phyloP scores from a whole-genome alignment of 768 basidiomycete genomes.

The Russula abietina region DNA sequence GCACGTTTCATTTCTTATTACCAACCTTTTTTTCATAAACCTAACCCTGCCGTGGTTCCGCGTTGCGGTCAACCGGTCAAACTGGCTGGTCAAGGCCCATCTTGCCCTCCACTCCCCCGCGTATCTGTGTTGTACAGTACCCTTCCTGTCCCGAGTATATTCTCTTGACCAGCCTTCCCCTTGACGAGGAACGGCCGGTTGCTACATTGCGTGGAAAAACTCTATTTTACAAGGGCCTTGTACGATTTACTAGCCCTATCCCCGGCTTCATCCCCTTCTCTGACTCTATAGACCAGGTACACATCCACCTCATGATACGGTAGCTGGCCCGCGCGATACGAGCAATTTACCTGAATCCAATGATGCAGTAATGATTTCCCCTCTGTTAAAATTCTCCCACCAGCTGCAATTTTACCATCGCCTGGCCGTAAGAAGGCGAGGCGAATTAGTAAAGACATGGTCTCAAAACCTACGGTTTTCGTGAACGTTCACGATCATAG shows the following conservation, averaged over 20 bases:
- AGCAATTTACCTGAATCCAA: slow-evolving; percentile 42
- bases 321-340: slow-evolving; percentile 68
- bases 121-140: too few species aligned
- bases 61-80: too few species aligned
- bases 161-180: slow-evolving; percentile 16
- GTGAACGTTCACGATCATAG: slow-evolving; percentile 50
- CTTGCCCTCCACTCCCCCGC: too few species aligned
- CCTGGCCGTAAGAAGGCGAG: slow-evolving; percentile 46
- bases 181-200: slow-evolving; percentile 40
- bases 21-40: too few species aligned
- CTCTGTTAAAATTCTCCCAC: slow-evolving; percentile 18
- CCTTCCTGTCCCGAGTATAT: too few species aligned
- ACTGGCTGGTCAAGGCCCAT: too few species aligned
- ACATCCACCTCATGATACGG: slow-evolving; percentile 35
- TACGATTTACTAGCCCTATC: slow-evolving; percentile 80
- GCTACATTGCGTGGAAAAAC: slow-evolving; percentile 22
- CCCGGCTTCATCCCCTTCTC: slow-evolving; percentile 56
- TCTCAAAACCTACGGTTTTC: slow-evolving; percentile 76
- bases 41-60: too few species aligned
- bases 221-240: slow-evolving; percentile 81
- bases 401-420: slow-evolving; percentile 32
- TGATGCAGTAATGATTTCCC: too few species aligned
- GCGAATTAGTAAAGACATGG: slow-evolving; percentile 83
- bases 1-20: too few species aligned
- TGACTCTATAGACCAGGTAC: slow-evolving; percentile 46